Evolutionary conservation across 352 stramenopile genomes (phyloP), one percentile per base, ranked within the genome.

Genomic region (Phytopythium aichiense): DNA sequence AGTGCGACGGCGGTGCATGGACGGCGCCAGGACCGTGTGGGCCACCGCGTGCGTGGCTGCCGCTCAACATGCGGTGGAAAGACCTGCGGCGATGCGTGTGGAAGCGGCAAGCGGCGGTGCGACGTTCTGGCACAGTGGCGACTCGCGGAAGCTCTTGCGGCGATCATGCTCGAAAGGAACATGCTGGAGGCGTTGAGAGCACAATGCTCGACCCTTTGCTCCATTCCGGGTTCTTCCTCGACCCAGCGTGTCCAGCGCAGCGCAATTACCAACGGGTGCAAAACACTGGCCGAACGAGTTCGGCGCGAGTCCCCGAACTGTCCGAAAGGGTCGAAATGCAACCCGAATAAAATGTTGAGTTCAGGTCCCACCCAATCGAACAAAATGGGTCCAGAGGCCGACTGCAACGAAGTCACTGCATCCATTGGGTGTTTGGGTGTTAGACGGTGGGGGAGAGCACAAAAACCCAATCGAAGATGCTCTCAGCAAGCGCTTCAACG

Each of bases 211-310:
- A 12, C 16, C n/a, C 20, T n/a, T 28, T 13, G 43, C 16, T 12
- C 7, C 16, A 8, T 25, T 25, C 20, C 38, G 15, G 38, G 15
- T 28, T 30, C 22, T 50, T 50, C n/a, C 43, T 50, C 43, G 43
- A 50, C 16, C 11, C 43, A 23, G n/a, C 12, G 20, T 31, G 11
- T 9, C n/a, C 8, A 50, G 23, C 23, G 22, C 43, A 31, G 43
- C 18, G 38, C 38, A 20, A 45, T 45, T 45, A 45, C 38, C 38
- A 50, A 50, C n/a, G 43, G 43, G 43, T 50, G 23, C 46, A 52
- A 52, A 50, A n/a, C 43, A 28, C 22, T n/a, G n/a, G 22, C 42
- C 42, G 4, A 49, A 46, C 20, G 42, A 13, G 42, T 25, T 30
- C 43, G 16, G 8, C 1, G 2, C 31, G 43, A 28, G 22, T 7